Conservation (phyloP, 257 asterid genomes). For the Rehmannia glutinosa region DNA sequence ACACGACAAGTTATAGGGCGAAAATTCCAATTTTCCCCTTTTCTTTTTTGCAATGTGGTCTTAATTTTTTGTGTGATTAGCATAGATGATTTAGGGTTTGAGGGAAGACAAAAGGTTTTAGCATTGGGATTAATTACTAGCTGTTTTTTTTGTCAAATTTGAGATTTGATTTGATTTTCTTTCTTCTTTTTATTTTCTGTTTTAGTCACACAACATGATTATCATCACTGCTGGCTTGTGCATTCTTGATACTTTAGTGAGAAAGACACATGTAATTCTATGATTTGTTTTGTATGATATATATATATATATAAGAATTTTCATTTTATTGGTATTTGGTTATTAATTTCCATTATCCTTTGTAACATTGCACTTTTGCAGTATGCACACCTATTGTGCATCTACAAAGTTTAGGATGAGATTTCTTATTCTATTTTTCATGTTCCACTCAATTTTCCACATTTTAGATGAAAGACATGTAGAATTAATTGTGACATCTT, state of each 20-base stretch:
- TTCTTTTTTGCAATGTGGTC: background rate
- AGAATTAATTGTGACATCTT: too few relatives aligned
- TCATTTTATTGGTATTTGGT: background rate
- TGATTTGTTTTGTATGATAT: too few relatives aligned
- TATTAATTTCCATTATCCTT: too few relatives aligned
- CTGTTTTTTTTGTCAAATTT: background rate
- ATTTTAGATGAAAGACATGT: too few relatives aligned
- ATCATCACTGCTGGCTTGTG: conserved; percentile 23
- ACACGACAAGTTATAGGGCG: too few relatives aligned
- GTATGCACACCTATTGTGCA: too few relatives aligned
- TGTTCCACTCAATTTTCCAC: too few relatives aligned
- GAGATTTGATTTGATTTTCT: background rate
- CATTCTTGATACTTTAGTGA: background rate
- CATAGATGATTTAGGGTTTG: conserved; percentile 43
- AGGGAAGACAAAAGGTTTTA: conserved; percentile 30
- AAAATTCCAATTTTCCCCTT: too few relatives aligned
- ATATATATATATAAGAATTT: background rate
- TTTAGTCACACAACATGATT: background rate
- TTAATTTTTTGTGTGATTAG: conserved; percentile 37
- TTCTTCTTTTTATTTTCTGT: too few relatives aligned
- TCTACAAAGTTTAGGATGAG: too few relatives aligned
- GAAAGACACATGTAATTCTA: conserved; percentile 4
- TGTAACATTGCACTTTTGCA: too few relatives aligned
- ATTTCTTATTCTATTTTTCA: too few relatives aligned
- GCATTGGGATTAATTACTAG: conserved; percentile 22